Base-by-base conservation (phyloP, 352 stramenopile genomes). In the Pilasporangium apinafurcum region DNA sequence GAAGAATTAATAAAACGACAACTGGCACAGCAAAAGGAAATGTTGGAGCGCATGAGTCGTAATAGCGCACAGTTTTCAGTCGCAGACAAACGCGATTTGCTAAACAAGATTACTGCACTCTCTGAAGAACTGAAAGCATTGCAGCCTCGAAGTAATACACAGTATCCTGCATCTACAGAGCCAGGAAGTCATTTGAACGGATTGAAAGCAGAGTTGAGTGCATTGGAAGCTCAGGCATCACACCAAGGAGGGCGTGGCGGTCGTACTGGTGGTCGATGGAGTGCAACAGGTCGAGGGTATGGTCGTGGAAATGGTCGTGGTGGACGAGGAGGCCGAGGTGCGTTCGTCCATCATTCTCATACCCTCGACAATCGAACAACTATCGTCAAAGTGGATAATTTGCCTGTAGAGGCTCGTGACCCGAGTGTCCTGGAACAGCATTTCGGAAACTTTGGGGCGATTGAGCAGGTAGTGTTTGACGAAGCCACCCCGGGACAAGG, bases 291-390 rank as follows among this genome's bases (percentile, higher is more conserved):
- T 9, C 68, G 68, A 38, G 68, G 72, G 5, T 81, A 68, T 16
- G 40, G 48, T 27, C 56, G 66, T 51, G 73, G 69, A 44, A 57
- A 61, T n/a, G 66, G 74, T 10, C 48, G 50, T 38, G 69, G 67
- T 14, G 65, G 65, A 28, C 68, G 77, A 21, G 69, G 71, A 5
- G 68, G 70, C 4, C 48, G 55, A 8, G 48, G 56, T 22, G 46
- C 53, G n/a, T 77, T 47, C 35, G 56, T 52, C 21, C 46, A 44
- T 17, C 56, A 65, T 18, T 86, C 78, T 12, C 62, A 91, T 48
- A 76, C 81, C 1, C 54, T 94, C 35, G 82, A 94, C 51, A 92
- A 92, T 50, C 82, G 82, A 37, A 92, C 82, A 16, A 91, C 77
- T 35, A 87, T 90, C 37, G 73, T 94, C 8, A 80, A 85, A 39